Evolutionary conservation across 768 basidiomycete genomes (phyloP), one percentile per base, ranked within the genome.

Genomic region (Termitomyces sp.): DNA sequence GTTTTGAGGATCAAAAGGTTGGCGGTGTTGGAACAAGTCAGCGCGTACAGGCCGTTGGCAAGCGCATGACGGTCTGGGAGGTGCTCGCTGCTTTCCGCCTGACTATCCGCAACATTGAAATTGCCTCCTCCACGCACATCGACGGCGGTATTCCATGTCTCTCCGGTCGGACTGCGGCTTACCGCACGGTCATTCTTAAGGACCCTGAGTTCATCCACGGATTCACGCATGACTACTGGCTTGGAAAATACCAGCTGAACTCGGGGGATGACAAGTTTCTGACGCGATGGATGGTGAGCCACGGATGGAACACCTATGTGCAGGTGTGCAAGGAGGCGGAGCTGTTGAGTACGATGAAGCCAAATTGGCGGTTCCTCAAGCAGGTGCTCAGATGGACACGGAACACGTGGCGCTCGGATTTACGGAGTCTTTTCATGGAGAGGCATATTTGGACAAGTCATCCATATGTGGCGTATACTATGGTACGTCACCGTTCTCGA

Each of bases 241-340:
- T 94, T 37, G 91, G 88, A 57, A 95, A 94, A 74, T 96, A 95
- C 73, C 93, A 95, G 72, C 85, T 95, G 63, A 95, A 95, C 71
- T 93, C 91, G 3, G 93, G 93, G 24, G 93, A 95, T 73, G 91
- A 93, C 78, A 94, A 96, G 73, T 96, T 93, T 75, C 76, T 96
- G 69, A 98, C 95, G 18, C 78, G 94, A 47, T 96, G 95, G 94
- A 94, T 95, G 91, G 94, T 96, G 60, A 87, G 85, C 68, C 93
- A 95, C 67, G 93, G 93, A 16, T 96, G 95, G 94, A 88, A 81
- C 70, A 95, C 93, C n/a, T 95, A 93, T 70, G 91, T 95, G 34
- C 92, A 93, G 69, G 84, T 83, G 69, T 93, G 89, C 77, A 84
- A 82, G 69, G 89, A 92, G 73, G 88, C 86, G 15, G 93, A 95